A percentile compares a stretch with the other conserved stretches of the same genome.
Conservation (phyloP, 2,329 filamentous ascomycete genomes). For the Fusarium sarcochroum region DNA sequence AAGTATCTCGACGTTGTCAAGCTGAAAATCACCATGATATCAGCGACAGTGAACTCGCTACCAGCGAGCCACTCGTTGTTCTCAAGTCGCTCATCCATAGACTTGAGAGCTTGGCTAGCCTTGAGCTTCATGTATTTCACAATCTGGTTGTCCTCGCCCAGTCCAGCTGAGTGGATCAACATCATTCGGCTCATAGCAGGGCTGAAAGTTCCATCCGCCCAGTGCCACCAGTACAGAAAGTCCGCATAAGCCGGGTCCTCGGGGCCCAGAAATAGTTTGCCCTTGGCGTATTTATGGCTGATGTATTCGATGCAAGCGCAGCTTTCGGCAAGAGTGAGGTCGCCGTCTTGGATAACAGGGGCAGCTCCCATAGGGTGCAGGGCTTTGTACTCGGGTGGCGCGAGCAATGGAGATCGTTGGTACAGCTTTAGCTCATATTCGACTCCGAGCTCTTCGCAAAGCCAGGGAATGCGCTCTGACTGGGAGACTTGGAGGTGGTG, state of each 20-base stretch:
- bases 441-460: constrained; percentile 74
- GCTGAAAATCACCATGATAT: constrained; percentile 73
- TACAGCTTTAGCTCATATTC: constrained; percentile 58
- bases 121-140: constrained; percentile 52
- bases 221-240: constrained; percentile 77
- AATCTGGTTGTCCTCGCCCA: constrained; percentile 41
- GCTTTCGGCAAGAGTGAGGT: constrained; percentile 69
- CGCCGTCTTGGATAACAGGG: constrained; percentile 71
- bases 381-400: constrained; percentile 42
- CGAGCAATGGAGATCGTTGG: constrained; percentile 35
- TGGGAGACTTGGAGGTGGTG: constrained; percentile 72
- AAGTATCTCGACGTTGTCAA: constrained; percentile 74
- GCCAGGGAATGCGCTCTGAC: constrained; percentile 74
- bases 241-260: constrained; percentile 66
- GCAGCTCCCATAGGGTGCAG: constrained; percentile 67
- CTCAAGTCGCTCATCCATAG: constrained; percentile 64
- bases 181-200: constrained; percentile 57
- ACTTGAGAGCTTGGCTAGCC: constrained; percentile 60
- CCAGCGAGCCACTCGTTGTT: constrained; percentile 70
- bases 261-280: constrained; percentile 62
- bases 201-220: constrained; percentile 62
- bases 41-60: constrained; percentile 73
- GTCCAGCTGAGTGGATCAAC: constrained; percentile 44
- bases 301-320: constrained; percentile 75
- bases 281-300: constrained; percentile 64